Conservation (phyloP, 2,329 filamentous ascomycete species). For the Neurospora sp. region DNA sequence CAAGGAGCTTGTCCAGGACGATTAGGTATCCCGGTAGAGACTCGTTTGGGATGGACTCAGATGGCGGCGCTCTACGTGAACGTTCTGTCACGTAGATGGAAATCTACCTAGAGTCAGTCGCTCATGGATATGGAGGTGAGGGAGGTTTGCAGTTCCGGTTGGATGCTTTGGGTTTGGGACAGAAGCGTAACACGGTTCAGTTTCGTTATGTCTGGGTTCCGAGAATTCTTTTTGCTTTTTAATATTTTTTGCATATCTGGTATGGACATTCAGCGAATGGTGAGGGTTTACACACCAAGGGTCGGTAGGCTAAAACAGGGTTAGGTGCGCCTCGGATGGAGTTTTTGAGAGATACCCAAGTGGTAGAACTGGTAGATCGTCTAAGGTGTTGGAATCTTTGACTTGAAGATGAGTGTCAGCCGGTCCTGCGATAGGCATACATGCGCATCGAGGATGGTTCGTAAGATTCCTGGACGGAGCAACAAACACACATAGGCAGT, state of each 20-base stretch:
- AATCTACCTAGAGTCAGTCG: constrained; percentile 4
- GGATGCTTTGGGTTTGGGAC: background rate
- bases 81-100: background rate
- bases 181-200: background rate
- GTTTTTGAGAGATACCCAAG: background rate
- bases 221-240: background rate
- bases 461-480: background rate
- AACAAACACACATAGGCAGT: background rate
- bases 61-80: background rate
- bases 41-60: background rate
- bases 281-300: background rate
- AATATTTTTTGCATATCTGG: background rate
- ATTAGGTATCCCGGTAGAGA: constrained; percentile 25
- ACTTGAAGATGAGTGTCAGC: background rate
- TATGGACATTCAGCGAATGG: background rate
- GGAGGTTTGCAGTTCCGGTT: background rate
- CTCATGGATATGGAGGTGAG: background rate
- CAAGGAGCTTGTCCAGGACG: constrained; percentile 56
- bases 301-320: background rate
- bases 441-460: background rate
- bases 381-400: background rate
- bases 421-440: background rate
- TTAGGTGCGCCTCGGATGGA: background rate
- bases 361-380: background rate
- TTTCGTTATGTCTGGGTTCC: background rate